Evolutionary conservation across 2,329 filamentous ascomycete genomes (phyloP).

Genomic region (Alternaria sp.): DNA sequence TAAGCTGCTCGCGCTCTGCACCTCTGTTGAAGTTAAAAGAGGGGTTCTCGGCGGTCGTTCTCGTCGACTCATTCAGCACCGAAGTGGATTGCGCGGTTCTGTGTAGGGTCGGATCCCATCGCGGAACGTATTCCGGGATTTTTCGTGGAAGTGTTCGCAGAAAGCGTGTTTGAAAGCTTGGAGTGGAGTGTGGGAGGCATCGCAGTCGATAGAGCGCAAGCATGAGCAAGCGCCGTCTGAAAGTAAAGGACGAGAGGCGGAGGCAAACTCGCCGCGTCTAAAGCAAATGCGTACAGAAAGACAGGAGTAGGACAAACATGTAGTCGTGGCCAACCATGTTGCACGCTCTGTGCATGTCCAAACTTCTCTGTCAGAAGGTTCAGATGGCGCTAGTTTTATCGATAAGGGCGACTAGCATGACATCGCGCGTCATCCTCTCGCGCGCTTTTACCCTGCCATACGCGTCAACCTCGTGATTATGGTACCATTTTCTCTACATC

Average conservation of each 20-base stretch:
- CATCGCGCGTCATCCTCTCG: not conserved
- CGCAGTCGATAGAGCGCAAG: constrained; percentile 32
- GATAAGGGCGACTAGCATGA: not conserved
- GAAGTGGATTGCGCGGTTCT: constrained; percentile 1
- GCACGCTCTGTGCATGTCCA: not conserved
- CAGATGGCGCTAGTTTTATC: constrained; percentile 12
- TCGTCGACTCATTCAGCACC: constrained; percentile 3
- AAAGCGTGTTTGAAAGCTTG: constrained; percentile 26
- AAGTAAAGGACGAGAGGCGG: not conserved
- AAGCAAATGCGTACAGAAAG: not conserved
- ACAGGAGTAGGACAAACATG: not conserved
- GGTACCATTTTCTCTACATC: not conserved
- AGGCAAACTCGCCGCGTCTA: not conserved
- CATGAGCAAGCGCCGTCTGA: constrained; percentile 30
- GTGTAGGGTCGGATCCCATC: constrained; percentile 42
- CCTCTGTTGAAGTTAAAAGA: constrained; percentile 5
- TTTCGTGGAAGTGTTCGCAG: constrained; percentile 36
- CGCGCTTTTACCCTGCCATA: not conserved
- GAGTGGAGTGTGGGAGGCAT: constrained; percentile 32
- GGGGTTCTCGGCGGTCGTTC: constrained; percentile 1
- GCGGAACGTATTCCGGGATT: constrained; percentile 31
- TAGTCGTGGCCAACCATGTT: not conserved
- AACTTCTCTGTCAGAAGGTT: not conserved
- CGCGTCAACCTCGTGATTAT: not conserved
- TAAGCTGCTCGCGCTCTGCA: constrained; percentile 20